These are phyloP conservation scores for Clarireedia hainanense DNA, from an alignment of 2,329 filamentous ascomycete species.

Conservation along the genomic window DNA sequence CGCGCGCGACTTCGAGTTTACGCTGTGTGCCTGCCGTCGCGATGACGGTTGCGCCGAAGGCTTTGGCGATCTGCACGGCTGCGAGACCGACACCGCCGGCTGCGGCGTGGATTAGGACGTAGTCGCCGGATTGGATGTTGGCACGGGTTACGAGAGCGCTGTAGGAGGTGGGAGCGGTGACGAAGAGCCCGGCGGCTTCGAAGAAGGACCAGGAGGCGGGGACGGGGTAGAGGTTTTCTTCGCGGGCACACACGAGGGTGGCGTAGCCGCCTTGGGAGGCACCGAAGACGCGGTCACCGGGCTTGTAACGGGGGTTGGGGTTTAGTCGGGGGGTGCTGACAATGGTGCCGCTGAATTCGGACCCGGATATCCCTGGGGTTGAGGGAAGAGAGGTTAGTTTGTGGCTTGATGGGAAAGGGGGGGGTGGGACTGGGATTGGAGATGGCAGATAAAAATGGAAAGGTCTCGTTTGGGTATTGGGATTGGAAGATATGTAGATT, in stretches of 20 bases:
- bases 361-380: constrained; percentile 55
- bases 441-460: background rate
- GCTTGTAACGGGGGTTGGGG: constrained; percentile 54
- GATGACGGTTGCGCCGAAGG: constrained; percentile 83
- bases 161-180: constrained; percentile 88
- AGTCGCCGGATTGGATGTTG: constrained; percentile 69
- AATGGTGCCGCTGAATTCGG: constrained; percentile 78
- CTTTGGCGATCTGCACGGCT: constrained; percentile 90
- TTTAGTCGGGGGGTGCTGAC: constrained; percentile 52
- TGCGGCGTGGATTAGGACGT: constrained; percentile 84
- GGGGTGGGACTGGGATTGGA: too few species aligned
- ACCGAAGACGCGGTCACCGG: constrained; percentile 80
- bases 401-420: too few species aligned
- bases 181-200: constrained; percentile 81
- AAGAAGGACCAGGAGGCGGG: constrained; percentile 75
- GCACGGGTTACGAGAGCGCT: constrained; percentile 74
- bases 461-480: background rate
- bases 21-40: constrained; percentile 76
- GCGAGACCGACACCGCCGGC: constrained; percentile 87
- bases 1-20: constrained; percentile 71
- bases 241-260: constrained; percentile 60
- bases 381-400: background rate
- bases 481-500: background rate
- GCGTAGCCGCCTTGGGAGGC: constrained; percentile 81
- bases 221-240: constrained; percentile 62